Percentiles rank a stretch among this genome's conserved stretches.
Conservation (phyloP, 257 asterid species). For the Gentiana dahurica region DNA sequence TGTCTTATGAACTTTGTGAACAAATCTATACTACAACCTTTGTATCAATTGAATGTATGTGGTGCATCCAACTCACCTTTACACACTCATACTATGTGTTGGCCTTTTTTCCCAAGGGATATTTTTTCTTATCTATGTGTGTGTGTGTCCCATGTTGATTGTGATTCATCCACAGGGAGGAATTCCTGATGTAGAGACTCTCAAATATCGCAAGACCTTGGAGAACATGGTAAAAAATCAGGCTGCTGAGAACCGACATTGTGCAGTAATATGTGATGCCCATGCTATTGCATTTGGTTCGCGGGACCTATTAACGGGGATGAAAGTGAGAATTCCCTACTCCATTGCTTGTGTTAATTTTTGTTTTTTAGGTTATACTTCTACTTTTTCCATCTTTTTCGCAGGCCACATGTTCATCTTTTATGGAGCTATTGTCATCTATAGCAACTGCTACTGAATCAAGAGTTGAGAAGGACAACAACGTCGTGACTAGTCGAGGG, state of each 20-base stretch:
- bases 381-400: not conserved
- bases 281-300: slow-evolving; percentile 94
- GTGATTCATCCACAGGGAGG: slow-evolving; percentile 50
- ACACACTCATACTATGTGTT: not conserved
- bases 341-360: too few relatives aligned
- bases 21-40: too few relatives aligned
- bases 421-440: slow-evolving; percentile 65
- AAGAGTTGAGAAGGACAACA: slow-evolving; percentile 78
- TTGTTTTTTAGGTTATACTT: too few relatives aligned
- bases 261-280: slow-evolving; percentile 93
- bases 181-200: slow-evolving; percentile 70
- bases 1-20: too few relatives aligned
- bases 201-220: slow-evolving; percentile 60
- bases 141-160: not conserved
- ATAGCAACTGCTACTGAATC: slow-evolving; percentile 64
- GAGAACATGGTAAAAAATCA: slow-evolving; percentile 66
- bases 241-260: slow-evolving; percentile 49
- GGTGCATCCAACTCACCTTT: too few relatives aligned
- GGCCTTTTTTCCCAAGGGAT: not conserved
- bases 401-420: slow-evolving; percentile 90
- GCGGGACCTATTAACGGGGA: slow-evolving; percentile 84
- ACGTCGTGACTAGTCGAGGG: slow-evolving; percentile 87
- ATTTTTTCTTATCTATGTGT: slow-evolving; percentile 3
- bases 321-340: slow-evolving; percentile 34
- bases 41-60: too few relatives aligned